Conservation (phyloP, 2,329 filamentous ascomycete species). For the Verticillium dahliae region DNA sequence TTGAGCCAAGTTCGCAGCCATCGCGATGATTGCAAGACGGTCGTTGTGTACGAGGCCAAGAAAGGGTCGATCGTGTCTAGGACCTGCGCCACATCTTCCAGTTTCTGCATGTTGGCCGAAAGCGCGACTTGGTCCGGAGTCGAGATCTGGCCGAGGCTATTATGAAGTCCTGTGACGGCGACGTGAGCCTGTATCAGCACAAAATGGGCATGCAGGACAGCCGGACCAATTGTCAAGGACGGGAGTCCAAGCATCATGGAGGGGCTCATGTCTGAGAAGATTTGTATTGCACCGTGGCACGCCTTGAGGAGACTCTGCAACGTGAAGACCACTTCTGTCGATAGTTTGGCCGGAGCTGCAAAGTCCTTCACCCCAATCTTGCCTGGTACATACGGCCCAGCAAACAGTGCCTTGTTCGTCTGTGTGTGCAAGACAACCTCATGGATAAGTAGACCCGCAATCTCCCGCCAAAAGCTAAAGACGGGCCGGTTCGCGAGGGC, state of each 20-base stretch:
- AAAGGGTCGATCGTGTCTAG: background rate
- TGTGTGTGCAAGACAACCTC: constrained; percentile 10
- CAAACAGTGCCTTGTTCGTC: constrained; percentile 11
- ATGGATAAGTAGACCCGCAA: constrained; percentile 9
- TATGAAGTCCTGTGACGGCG: background rate
- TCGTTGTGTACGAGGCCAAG: background rate
- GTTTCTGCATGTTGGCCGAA: background rate
- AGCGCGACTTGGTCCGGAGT: background rate
- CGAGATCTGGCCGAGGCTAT: background rate
- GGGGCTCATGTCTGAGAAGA: background rate
- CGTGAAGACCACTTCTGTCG: background rate
- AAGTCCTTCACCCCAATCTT: constrained; percentile 11
- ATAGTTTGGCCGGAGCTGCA: background rate
- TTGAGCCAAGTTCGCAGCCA: background rate
- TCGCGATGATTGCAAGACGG: background rate
- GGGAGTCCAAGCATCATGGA: background rate
- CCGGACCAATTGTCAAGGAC: background rate
- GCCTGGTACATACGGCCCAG: constrained; percentile 10
- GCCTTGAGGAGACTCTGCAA: background rate
- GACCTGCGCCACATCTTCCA: background rate
- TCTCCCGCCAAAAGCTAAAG: constrained; percentile 3
- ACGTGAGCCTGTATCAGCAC: background rate
- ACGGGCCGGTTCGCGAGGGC: background rate
- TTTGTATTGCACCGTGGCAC: background rate
- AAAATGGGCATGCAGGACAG: background rate